phyloP scores from a whole-genome alignment of 2,329 filamentous ascomycete species.

The Claviceps sp. region DNA sequence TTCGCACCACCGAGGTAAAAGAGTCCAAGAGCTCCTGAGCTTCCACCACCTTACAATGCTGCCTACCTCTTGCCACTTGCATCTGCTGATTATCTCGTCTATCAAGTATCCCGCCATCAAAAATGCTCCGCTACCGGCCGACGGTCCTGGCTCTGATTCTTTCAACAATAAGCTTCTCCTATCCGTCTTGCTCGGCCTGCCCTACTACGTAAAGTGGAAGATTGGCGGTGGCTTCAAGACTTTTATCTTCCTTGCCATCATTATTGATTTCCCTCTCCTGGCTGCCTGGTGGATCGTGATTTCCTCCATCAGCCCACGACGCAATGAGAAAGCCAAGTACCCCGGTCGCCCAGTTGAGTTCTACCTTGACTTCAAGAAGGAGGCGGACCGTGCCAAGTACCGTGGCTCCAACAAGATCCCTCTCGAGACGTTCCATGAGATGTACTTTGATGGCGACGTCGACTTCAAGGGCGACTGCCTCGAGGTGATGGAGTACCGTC shows the following conservation, averaged over 20 bases:
- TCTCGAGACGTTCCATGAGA: conserved; percentile 91
- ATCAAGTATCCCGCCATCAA: conserved; percentile 55
- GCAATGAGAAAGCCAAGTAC: conserved; percentile 81
- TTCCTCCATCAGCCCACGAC: conserved; percentile 72
- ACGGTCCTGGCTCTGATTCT: conserved; percentile 67
- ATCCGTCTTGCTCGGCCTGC: conserved; percentile 54
- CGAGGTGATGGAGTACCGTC: conserved; percentile 82
- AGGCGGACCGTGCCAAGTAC: conserved; percentile 51
- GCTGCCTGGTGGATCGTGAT: conserved; percentile 69
- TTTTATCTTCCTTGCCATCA: conserved; percentile 72
- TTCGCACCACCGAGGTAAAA: conserved; percentile 33
- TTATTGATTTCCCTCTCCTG: conserved; percentile 69
- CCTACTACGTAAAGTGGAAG: conserved; percentile 72
- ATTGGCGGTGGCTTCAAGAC: conserved; percentile 78
- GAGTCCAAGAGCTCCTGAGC: background rate
- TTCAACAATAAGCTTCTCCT: conserved; percentile 78
- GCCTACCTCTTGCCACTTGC: background rate
- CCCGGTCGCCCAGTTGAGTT: conserved; percentile 81
- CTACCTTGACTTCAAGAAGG: conserved; percentile 73
- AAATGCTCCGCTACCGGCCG: conserved; percentile 86
- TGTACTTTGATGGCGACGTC: conserved; percentile 91
- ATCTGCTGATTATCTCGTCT: background rate
- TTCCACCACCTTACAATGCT: background rate
- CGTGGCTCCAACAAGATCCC: conserved; percentile 69
- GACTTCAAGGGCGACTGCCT: conserved; percentile 90